phyloP scores from a whole-genome alignment of 2,329 filamentous ascomycete species.

The Fusarium papillatum region DNA sequence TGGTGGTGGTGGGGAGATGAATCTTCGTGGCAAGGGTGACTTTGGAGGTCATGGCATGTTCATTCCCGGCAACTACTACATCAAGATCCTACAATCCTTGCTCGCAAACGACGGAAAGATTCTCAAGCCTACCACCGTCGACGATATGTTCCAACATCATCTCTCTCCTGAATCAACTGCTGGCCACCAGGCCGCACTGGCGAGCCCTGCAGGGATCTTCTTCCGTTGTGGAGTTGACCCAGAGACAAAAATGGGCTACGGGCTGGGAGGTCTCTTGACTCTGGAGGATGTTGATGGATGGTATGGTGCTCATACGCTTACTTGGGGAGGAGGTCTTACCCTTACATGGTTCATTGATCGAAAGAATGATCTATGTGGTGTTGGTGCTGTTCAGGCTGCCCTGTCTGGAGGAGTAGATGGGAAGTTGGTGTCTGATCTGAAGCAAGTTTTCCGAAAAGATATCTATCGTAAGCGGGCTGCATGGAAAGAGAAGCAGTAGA shows the following conservation, averaged over 20 bases:
- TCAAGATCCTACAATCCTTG: slow-evolving; percentile 60
- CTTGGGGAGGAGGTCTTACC: slow-evolving; percentile 61
- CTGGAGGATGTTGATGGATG: slow-evolving; percentile 57
- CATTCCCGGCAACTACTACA: slow-evolving; percentile 53
- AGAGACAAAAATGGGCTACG: slow-evolving; percentile 52
- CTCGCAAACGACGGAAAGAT: slow-evolving; percentile 63
- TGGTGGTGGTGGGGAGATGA: slow-evolving; percentile 50
- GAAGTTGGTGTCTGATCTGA: slow-evolving; percentile 46
- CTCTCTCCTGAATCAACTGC: slow-evolving; percentile 49
- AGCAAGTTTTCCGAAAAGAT: slow-evolving; percentile 57
- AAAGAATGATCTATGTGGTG: slow-evolving; percentile 58
- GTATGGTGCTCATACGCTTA: slow-evolving; percentile 58
- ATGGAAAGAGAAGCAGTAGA: slow-evolving; percentile 17
- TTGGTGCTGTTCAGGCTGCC: slow-evolving; percentile 54
- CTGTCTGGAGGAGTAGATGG: slow-evolving; percentile 47
- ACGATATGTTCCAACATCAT: slow-evolving; percentile 62
- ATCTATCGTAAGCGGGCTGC: slow-evolving; percentile 53
- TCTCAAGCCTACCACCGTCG: slow-evolving; percentile 55
- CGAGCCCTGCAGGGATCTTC: slow-evolving; percentile 48
- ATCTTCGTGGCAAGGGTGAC: slow-evolving; percentile 50
- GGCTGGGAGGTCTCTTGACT: slow-evolving; percentile 57
- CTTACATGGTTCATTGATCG: slow-evolving; percentile 64
- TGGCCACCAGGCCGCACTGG: slow-evolving; percentile 45
- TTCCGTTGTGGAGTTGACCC: slow-evolving; percentile 51
- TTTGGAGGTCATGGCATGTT: slow-evolving; percentile 61